Base-by-base conservation (phyloP, 139 green algal genomes). In the Chlamydomonas sp. region DNA sequence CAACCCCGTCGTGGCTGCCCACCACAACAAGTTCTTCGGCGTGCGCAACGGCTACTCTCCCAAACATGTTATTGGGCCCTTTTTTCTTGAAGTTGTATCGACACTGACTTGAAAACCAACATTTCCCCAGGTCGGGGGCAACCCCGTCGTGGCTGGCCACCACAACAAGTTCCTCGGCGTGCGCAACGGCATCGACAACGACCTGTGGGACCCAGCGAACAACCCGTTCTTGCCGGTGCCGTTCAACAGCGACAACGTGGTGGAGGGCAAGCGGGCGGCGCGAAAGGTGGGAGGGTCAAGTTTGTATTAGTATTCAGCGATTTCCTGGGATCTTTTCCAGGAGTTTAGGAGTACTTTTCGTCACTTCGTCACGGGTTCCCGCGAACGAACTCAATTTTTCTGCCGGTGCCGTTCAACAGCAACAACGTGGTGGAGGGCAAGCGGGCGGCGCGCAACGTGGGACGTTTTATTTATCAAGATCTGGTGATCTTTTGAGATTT, bases 1-100 rank as follows among this genome's bases (percentile, higher is more conserved):
- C n/a, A n/a, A n/a, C n/a, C n/a, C n/a, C n/a, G n/a, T n/a, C n/a
- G 79, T 96, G 35, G 80, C 72, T 0, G 50, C 79, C 3, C 76
- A 93, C 35, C 57, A 35, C 0, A 78, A 75, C 73, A 92, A 93
- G 79, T 89, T 95, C 74, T 82, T 82, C 69, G 89, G 89, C 60
- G 91, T 94, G 65, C 74, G 81, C 38, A 98, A 98, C 69, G 94
- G 94, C 67, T n/a, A n/a, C n/a, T n/a, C n/a, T n/a, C n/a, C n/a
- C n/a, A n/a, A n/a, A n/a, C n/a, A n/a, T n/a, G n/a, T n/a, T n/a
- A n/a, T n/a, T n/a, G n/a, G n/a, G n/a, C n/a, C n/a, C n/a, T n/a
- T n/a, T n/a, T n/a, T n/a, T n/a, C n/a, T n/a, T n/a, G n/a, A n/a
- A n/a, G n/a, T n/a, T n/a, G n/a, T n/a, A n/a, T n/a, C n/a, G n/a